phyloP scores from a whole-genome alignment of 179 eudicot species.

The Patellifolia procumbens region DNA sequence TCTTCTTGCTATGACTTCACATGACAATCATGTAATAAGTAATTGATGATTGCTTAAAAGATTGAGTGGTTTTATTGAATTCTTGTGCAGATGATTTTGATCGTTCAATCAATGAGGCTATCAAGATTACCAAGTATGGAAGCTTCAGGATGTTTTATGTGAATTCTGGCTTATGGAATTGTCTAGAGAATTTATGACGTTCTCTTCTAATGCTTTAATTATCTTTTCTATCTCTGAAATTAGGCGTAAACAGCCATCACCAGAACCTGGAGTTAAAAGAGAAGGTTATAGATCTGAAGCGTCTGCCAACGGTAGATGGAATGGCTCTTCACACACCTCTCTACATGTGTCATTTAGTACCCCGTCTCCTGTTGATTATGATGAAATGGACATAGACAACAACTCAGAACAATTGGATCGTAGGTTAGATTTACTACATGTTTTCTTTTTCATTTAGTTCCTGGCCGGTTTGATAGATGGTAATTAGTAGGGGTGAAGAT shows the following conservation, averaged over 20 bases:
- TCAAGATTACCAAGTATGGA: conserved; percentile 83
- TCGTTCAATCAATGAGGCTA: conserved; percentile 85
- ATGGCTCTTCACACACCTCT: conserved; percentile 49
- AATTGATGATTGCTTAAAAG: background rate
- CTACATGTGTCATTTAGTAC: conserved; percentile 47
- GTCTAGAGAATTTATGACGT: background rate
- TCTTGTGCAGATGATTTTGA: conserved; percentile 76
- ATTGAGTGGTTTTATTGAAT: conserved; percentile 21
- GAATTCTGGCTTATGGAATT: background rate
- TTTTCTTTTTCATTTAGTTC: background rate
- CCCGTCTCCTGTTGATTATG: conserved; percentile 61
- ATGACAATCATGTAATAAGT: background rate
- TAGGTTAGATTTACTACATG: conserved; percentile 44
- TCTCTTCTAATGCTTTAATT: background rate
- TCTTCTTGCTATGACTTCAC: background rate
- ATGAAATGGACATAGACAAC: conserved; percentile 56
- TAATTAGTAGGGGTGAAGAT: too few relatives aligned
- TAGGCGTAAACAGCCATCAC: conserved; percentile 67
- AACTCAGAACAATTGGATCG: conserved; percentile 54
- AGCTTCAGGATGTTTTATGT: background rate
- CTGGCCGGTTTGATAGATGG: too few relatives aligned
- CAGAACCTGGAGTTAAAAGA: conserved; percentile 57
- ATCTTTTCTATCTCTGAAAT: background rate
- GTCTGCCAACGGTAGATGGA: conserved; percentile 60
- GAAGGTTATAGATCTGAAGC: conserved; percentile 46